These are phyloP conservation scores for Endotrypanum monterogeii DNA, from an alignment of 208 protist genomes.

Conservation along the genomic window DNA sequence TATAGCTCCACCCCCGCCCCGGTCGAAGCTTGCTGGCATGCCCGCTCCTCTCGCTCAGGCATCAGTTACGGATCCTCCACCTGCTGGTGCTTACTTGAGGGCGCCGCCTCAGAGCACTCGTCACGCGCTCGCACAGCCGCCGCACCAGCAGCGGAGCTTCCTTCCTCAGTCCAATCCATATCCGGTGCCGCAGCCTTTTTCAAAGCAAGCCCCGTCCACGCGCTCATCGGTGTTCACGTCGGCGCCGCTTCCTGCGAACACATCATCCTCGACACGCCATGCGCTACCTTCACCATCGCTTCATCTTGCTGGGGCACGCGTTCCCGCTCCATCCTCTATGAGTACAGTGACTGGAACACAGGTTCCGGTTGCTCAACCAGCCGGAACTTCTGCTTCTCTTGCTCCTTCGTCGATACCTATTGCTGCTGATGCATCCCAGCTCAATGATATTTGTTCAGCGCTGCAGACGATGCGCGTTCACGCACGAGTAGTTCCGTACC, in stretches of 20 bases:
- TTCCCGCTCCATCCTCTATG: not conserved
- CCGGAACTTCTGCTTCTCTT: not conserved
- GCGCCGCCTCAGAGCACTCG: not conserved
- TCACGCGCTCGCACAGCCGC: not conserved
- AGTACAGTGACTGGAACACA: not conserved
- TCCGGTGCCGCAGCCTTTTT: conserved; percentile 10
- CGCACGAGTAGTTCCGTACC: not conserved
- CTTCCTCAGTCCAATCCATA: not conserved
- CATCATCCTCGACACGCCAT: not conserved
- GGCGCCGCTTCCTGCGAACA: not conserved
- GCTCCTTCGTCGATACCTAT: not conserved
- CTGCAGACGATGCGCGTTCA: conserved; percentile 18
- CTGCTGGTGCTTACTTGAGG: not conserved
- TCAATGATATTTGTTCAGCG: conserved; percentile 11
- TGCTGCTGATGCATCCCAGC: not conserved
- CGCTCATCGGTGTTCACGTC: not conserved
- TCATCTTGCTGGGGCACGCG: not conserved
- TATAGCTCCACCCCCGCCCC: not conserved
- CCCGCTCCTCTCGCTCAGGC: not conserved
- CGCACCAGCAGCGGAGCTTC: not conserved
- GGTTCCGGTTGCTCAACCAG: not conserved
- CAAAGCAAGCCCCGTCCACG: not conserved
- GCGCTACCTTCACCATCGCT: not conserved
- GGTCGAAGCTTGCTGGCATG: not conserved
- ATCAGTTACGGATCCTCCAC: not conserved